Conservation (phyloP, 1,284 basidiomycete species). For the Heterobasidion parviporum region DNA sequence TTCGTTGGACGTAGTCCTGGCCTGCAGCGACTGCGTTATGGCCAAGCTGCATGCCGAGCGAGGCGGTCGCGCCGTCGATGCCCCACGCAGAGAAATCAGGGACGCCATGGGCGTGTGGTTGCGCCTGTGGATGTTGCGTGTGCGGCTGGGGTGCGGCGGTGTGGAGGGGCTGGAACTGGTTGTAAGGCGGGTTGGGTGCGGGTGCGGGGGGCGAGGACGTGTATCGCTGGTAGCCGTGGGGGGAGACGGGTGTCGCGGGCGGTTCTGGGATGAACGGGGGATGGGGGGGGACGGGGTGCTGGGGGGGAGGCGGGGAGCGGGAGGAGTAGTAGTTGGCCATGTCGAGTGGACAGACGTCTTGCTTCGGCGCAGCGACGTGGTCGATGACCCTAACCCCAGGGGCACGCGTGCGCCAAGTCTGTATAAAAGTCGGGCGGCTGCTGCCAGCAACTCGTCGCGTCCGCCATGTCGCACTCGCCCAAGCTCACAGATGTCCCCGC, state of each 20-base stretch:
- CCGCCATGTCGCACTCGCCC: conserved; percentile 35
- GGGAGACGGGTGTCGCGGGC: conserved; percentile 70
- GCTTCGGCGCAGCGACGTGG: background rate
- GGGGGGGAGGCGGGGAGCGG: conserved; percentile 72
- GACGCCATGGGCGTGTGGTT: conserved; percentile 13
- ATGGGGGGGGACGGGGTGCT: conserved; percentile 86
- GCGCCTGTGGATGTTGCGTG: conserved; percentile 14
- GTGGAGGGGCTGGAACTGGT: conserved; percentile 19
- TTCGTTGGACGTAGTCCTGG: conserved; percentile 93
- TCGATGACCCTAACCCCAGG: background rate
- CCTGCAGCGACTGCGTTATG: conserved; percentile 89
- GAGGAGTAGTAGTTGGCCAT: conserved; percentile 39
- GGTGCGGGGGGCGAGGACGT: conserved; percentile 44
- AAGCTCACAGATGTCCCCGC: conserved; percentile 57
- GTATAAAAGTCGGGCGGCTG: background rate
- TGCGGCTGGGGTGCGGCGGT: conserved; percentile 20
- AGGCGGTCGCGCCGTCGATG: conserved; percentile 89
- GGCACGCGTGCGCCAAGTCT: background rate
- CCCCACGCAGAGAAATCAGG: conserved; percentile 70
- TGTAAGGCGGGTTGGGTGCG: conserved; percentile 24
- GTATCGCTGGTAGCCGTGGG: conserved; percentile 71
- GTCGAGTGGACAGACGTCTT: background rate
- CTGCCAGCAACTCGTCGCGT: background rate
- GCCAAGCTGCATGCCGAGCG: conserved; percentile 95
- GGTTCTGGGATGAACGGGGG: conserved; percentile 87